phyloP scores from a whole-genome alignment of 208 protist species.

The Leishmania major region DNA sequence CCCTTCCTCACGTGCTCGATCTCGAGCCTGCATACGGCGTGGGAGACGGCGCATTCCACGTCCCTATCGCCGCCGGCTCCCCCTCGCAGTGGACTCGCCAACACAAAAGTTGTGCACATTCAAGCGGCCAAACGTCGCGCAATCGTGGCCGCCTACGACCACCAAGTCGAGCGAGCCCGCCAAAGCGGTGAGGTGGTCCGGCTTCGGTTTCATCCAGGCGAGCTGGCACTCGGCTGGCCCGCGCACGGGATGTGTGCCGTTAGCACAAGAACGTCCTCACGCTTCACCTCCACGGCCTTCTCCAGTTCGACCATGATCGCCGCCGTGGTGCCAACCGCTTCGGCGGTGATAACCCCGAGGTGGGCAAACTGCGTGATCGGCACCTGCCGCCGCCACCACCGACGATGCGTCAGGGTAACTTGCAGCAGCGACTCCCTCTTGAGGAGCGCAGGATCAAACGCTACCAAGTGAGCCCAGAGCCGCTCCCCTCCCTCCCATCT shows the following conservation, averaged over 20 bases:
- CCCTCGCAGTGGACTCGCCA: constrained; percentile 16
- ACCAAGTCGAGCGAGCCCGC: not conserved
- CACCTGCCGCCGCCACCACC: constrained; percentile 19
- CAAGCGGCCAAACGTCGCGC: constrained; percentile 57
- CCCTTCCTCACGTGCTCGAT: constrained; percentile 62
- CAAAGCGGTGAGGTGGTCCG: constrained; percentile 45
- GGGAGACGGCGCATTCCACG: constrained; percentile 20
- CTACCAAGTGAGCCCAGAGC: constrained; percentile 56
- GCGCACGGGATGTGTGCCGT: constrained; percentile 32
- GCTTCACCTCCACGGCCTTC: constrained; percentile 1
- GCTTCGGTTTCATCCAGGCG: constrained; percentile 79
- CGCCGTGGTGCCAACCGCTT: constrained; percentile 20
- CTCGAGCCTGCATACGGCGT: constrained; percentile 70
- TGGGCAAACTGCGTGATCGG: constrained; percentile 15
- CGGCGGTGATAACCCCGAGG: constrained; percentile 42
- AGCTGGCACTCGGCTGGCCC: constrained; percentile 43
- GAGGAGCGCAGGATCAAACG: constrained; percentile 59
- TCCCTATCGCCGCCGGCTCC: not conserved
- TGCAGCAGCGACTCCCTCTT: constrained; percentile 39
- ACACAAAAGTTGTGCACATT: constrained; percentile 52
- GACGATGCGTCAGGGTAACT: constrained; percentile 29
- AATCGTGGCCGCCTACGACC: constrained; percentile 31
- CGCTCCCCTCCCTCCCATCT: not conserved
- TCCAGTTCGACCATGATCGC: constrained; percentile 45
- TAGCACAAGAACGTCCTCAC: constrained; percentile 67